A percentile compares a stretch with the other conserved stretches of the same genome.
Conservation (phyloP, 352 stramenopile species). For the Aphanomyces euteiches region DNA sequence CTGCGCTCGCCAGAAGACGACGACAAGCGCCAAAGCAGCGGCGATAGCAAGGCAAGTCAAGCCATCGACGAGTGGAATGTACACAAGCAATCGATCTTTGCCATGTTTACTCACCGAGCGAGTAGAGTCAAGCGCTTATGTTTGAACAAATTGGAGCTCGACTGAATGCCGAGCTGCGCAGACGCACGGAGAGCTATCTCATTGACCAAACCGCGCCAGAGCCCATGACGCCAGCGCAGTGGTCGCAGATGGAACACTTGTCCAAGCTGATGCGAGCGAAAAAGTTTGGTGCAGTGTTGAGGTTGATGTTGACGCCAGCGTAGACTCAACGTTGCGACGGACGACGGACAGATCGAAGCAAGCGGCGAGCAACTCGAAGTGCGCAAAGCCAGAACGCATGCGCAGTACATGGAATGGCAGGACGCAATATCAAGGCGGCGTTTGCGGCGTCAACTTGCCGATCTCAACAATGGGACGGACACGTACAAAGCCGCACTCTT, state of each 20-base stretch:
- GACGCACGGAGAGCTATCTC: neutral
- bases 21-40: slow-evolving; percentile 9
- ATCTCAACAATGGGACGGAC: too few relatives aligned
- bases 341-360: neutral
- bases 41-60: neutral
- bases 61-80: slow-evolving; percentile 26
- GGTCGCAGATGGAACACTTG: neutral
- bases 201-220: slow-evolving; percentile 4
- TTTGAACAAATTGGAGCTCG: slow-evolving; percentile 13
- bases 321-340: neutral
- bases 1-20: slow-evolving; percentile 6
- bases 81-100: neutral
- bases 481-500: too few relatives aligned
- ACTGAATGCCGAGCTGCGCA: neutral
- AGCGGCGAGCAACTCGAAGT: neutral
- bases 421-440: slow-evolving; percentile 14
- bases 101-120: neutral
- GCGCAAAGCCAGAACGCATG: neutral
- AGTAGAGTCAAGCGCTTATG: slow-evolving; percentile 1
- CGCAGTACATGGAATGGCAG: slow-evolving; percentile 17
- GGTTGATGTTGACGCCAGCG: neutral
- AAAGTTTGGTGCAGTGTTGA: neutral
- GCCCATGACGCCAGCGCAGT: neutral
- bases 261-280: neutral
- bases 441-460: neutral